These are phyloP conservation scores for Solanum sejunctum DNA, from an alignment of 257 asterid genomes.

Conservation along the genomic window DNA sequence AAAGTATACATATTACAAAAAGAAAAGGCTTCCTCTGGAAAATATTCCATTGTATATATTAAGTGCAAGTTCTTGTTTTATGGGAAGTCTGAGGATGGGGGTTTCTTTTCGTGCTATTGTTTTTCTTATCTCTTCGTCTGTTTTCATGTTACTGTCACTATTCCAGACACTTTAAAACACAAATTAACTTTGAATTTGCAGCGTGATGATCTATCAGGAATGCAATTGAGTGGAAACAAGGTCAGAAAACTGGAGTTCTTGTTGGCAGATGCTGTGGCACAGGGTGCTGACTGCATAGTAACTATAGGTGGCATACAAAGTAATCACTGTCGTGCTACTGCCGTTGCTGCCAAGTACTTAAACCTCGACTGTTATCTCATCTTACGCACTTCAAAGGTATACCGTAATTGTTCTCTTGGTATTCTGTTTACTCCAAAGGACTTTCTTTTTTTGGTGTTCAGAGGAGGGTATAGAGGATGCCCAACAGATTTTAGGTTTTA, in stretches of 20 bases:
- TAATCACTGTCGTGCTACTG: conserved; percentile 96
- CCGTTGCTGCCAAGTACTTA: conserved; percentile 89
- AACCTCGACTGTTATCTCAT: conserved; percentile 83
- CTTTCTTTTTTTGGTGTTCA: neutral
- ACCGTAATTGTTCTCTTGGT: neutral
- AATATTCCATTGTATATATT: neutral
- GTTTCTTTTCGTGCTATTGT: neutral
- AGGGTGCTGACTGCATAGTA: conserved; percentile 82
- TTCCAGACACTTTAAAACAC: conserved; percentile 6
- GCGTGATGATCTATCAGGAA: conserved; percentile 98
- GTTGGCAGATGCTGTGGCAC: conserved; percentile 86
- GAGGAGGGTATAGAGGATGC: neutral
- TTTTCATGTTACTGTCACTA: neutral
- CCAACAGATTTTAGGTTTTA: neutral
- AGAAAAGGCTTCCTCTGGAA: neutral
- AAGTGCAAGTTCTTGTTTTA: neutral
- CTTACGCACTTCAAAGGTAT: conserved; percentile 88
- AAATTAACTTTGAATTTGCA: conserved; percentile 18
- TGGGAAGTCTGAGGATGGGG: neutral
- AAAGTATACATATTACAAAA: neutral
- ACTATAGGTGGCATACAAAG: conserved; percentile 98
- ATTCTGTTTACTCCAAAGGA: neutral
- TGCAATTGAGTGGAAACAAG: conserved; percentile 98
- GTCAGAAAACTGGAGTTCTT: conserved; percentile 94
- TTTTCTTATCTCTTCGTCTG: neutral